A percentile compares a stretch with the other conserved stretches of the same genome.
These are phyloP conservation scores for Papiliotrema nemorosa DNA, from an alignment of 1,284 basidiomycete genomes.

Conservation along the genomic window DNA sequence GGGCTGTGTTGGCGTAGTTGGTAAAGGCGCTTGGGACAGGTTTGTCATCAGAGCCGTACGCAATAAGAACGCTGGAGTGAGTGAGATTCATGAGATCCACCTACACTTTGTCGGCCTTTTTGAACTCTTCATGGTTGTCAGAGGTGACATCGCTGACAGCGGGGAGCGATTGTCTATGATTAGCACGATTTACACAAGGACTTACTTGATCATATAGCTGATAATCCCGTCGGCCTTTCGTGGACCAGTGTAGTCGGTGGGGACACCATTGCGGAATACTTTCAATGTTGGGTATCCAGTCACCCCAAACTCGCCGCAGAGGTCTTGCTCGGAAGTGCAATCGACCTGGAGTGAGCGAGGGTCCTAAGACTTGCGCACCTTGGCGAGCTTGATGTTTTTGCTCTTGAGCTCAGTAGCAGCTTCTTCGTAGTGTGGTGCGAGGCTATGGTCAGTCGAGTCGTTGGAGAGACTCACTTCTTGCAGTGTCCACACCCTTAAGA, in stretches of 20 bases:
- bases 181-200: constrained; percentile 11
- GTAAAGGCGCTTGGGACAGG: constrained; percentile 70
- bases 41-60: constrained; percentile 69
- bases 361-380: no score
- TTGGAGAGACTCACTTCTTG: constrained; percentile 38
- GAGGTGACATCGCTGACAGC: constrained; percentile 78
- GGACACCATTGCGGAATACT: constrained; percentile 82
- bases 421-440: constrained; percentile 92
- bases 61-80: constrained; percentile 64
- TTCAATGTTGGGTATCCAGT: constrained; percentile 67
- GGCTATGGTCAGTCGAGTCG: constrained; percentile 18
- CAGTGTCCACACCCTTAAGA: constrained; percentile 49
- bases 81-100: constrained; percentile 5
- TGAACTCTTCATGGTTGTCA: constrained; percentile 79
- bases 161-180: constrained; percentile 82
- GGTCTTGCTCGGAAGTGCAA: constrained; percentile 82
- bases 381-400: constrained; percentile 87
- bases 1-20: constrained; percentile 75
- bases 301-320: constrained; percentile 79
- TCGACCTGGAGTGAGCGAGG: constrained; percentile 61
- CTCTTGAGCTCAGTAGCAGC: constrained; percentile 85
- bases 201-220: constrained; percentile 95
- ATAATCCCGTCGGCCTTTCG: constrained; percentile 95
- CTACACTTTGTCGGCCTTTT: constrained; percentile 76
- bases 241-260: constrained; percentile 77